Evolutionary conservation across 2,329 filamentous ascomycete genomes (phyloP).

Genomic region (Penicillium thymicola): DNA sequence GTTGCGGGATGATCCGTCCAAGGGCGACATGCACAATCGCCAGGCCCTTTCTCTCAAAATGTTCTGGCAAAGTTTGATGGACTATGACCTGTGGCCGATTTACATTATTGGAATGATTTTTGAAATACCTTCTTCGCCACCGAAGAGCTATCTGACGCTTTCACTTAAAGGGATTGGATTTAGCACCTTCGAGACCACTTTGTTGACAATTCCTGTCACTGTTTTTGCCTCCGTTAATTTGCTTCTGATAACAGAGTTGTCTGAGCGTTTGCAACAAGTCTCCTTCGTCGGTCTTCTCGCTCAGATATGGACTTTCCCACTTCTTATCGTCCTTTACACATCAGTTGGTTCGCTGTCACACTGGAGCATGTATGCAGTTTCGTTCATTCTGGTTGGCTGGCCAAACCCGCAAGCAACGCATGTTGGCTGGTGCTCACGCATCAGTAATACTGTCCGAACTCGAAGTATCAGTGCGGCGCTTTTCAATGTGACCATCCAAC

Average conservation of each 20-base stretch:
- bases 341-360: slow-evolving; percentile 32
- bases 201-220: slow-evolving; percentile 34
- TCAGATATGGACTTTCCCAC: slow-evolving; percentile 53
- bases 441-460: slow-evolving; percentile 50
- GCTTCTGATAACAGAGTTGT: slow-evolving; percentile 25
- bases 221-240: slow-evolving; percentile 42
- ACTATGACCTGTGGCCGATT: slow-evolving; percentile 40
- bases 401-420: slow-evolving; percentile 44
- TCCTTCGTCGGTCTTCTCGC: slow-evolving; percentile 46
- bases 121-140: slow-evolving; percentile 44
- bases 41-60: slow-evolving; percentile 30
- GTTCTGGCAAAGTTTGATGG: slow-evolving; percentile 34
- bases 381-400: slow-evolving; percentile 23
- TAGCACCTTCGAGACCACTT: slow-evolving; percentile 22
- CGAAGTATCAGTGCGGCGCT: slow-evolving; percentile 40
- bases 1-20: slow-evolving; percentile 44
- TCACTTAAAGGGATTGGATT: slow-evolving; percentile 13
- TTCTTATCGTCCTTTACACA: slow-evolving; percentile 46
- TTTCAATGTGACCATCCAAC: slow-evolving; percentile 50
- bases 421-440: slow-evolving; percentile 49
- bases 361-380: slow-evolving; percentile 45
- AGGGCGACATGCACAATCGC: slow-evolving; percentile 37
- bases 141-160: slow-evolving; percentile 46
- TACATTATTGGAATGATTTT: slow-evolving; percentile 35
- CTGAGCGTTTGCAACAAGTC: slow-evolving; percentile 41